Percentiles rank a stretch among this genome's conserved stretches.
These are phyloP conservation scores for Mucor racemosus DNA, from an alignment of 371 early-diverging fungal species.

Conservation along the genomic window DNA sequence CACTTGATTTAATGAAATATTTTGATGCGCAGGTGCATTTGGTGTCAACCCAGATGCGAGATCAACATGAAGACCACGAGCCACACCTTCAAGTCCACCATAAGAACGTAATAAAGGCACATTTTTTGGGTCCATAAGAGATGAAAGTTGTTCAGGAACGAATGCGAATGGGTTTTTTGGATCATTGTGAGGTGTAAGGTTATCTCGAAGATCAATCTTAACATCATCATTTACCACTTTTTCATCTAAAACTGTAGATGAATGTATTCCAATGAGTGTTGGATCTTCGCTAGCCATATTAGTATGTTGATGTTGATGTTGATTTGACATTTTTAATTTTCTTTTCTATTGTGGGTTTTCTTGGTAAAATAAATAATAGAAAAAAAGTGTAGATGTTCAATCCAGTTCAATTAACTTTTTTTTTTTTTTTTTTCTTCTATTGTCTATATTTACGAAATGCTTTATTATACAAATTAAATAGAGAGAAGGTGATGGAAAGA, in stretches of 20 bases:
- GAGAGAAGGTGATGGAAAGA: neutral
- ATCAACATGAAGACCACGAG: slow-evolving; percentile 61
- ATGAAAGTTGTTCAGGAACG: slow-evolving; percentile 51
- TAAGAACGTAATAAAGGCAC: slow-evolving; percentile 46
- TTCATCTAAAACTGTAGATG: slow-evolving; percentile 22
- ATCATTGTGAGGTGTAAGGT: slow-evolving; percentile 43
- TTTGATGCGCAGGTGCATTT: slow-evolving; percentile 24
- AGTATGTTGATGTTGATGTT: slow-evolving; percentile 16
- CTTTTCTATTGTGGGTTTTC: too few species aligned
- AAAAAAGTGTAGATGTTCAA: neutral
- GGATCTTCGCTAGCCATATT: slow-evolving; percentile 29
- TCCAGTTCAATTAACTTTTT: neutral
- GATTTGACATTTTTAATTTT: slow-evolving; percentile 6
- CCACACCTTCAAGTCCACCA: slow-evolving; percentile 58
- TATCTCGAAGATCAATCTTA: slow-evolving; percentile 30
- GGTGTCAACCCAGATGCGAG: slow-evolving; percentile 49
- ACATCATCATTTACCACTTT: slow-evolving; percentile 13
- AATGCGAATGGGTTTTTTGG: slow-evolving; percentile 59
- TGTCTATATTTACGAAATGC: too few species aligned
- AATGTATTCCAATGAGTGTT: slow-evolving; percentile 26
- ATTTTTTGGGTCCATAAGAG: slow-evolving; percentile 64
- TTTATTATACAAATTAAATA: neutral
- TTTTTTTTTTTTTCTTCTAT: too few species aligned
- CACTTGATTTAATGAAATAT: slow-evolving; percentile 31
- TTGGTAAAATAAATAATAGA: too few species aligned